Conservation (phyloP, 176 grass and related monocot species). For the Pontederia crassipes region DNA sequence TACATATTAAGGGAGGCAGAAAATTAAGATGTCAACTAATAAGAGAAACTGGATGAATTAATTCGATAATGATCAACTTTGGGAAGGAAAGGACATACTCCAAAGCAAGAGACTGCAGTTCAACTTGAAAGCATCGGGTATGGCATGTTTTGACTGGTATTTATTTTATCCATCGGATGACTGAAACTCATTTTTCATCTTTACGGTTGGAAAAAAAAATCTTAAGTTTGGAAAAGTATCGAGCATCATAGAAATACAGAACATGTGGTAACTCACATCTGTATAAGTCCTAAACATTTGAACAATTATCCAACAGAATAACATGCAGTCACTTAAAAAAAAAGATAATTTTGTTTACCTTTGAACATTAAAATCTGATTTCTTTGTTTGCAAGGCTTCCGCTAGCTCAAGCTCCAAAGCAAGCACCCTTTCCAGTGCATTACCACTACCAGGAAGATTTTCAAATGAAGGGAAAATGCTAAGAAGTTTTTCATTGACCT, state of each 20-base stretch:
- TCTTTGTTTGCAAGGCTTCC: slow-evolving; percentile 72
- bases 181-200: too few relatives aligned
- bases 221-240: too few relatives aligned
- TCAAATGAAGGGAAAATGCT: slow-evolving; percentile 76
- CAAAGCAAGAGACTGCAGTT: too few relatives aligned
- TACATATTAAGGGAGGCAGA: not conserved
- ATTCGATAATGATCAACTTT: not conserved
- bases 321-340: not conserved
- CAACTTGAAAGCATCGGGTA: too few relatives aligned
- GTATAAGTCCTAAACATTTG: too few relatives aligned
- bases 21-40: not conserved
- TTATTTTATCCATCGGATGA: too few relatives aligned
- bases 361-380: slow-evolving; percentile 62
- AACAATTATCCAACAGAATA: too few relatives aligned
- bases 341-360: slow-evolving; percentile 35
- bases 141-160: too few relatives aligned
- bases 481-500: slow-evolving; percentile 87
- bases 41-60: not conserved
- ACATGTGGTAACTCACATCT: too few relatives aligned
- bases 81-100: not conserved
- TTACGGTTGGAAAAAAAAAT: too few relatives aligned
- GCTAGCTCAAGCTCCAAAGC: slow-evolving; percentile 93
- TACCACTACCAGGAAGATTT: slow-evolving; percentile 81
- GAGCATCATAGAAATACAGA: too few relatives aligned
- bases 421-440: slow-evolving; percentile 82